Evolutionary conservation across 345 rosid species (phyloP), one percentile per base, ranked within the genome.

Genomic region (Eucalyptus victrix): DNA sequence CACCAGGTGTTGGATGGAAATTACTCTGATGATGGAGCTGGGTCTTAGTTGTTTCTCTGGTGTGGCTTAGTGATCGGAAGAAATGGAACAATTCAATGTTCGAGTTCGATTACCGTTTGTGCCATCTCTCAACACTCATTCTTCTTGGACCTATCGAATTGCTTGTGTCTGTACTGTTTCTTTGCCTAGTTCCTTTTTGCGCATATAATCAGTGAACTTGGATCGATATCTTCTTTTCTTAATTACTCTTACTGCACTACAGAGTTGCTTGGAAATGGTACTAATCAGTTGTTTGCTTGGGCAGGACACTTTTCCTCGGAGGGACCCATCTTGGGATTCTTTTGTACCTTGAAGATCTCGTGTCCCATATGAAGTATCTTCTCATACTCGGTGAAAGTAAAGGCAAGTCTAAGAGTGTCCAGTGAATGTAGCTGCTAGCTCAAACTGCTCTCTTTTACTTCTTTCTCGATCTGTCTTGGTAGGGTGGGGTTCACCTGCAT

Each of bases 221-320:
- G 7, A 26, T 60, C 15, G 32, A 60, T 60, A 28, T 60, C 32
- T 26, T 60, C 32, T 28, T 60, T 13, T 60, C 30, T 60, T 60
- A 30, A 12, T 28, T 28, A 60, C 67, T 60, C 67, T 60, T 60
- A 28, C 67, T 26, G 15, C 17, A 26, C n/a, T 62, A 21, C 4
- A 23, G 54, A 19, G 69, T 42, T 54, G 37, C n/a, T 9, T 51
- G 37, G 8, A 32, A 76, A 51, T 19, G 58, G 9, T 49, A 53
- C 44, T 88, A 23, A 80, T 44, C 32, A 3, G 42, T 8, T 26
- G 47, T 54, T 80, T 47, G 81, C 34, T 86, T 56, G 89, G 88
- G 90, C 95, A 96, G 98, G 98, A 95, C 49, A 96, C 98, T 17
- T 96, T 94, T 93, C 95, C 96, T 88, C 94, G 91, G 7, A 92